Conservation (phyloP, 2,329 filamentous ascomycete genomes). For the Paecilomyces sp. region DNA sequence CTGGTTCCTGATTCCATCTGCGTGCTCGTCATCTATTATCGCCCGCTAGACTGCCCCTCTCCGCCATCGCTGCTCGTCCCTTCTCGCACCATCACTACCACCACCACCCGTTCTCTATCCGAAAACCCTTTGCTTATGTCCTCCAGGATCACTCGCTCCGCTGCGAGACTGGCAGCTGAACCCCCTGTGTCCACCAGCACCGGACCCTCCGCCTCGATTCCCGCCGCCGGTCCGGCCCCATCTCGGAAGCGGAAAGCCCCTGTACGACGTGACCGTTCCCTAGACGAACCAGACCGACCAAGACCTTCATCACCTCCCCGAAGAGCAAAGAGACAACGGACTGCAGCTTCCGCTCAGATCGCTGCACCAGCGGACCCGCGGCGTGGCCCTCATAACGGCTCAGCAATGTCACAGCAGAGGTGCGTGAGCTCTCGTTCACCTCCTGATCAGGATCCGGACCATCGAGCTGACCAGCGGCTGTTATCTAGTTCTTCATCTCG, state of each 20-base stretch:
- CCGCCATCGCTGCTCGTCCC: conserved; percentile 4
- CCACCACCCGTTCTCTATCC: conserved; percentile 3
- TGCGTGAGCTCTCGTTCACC: conserved; percentile 13
- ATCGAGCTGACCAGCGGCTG: conserved; percentile 8
- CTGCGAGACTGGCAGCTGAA: conserved; percentile 79
- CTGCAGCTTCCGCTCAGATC: conserved; percentile 43
- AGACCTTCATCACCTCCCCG: conserved; percentile 36
- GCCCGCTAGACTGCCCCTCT: neutral
- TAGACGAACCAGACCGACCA: conserved; percentile 27
- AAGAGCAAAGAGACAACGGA: conserved; percentile 66
- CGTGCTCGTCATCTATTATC: conserved; percentile 2
- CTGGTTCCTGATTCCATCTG: conserved; percentile 1
- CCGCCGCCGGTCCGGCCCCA: conserved; percentile 41
- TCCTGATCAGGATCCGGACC: conserved; percentile 6
- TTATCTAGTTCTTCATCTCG: conserved; percentile 53
- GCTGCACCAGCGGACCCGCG: conserved; percentile 37
- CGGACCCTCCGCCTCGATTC: conserved; percentile 29
- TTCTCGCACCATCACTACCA: neutral
- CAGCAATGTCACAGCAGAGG: conserved; percentile 37
- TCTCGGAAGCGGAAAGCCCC: conserved; percentile 71
- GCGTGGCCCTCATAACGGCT: conserved; percentile 24
- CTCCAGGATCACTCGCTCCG: conserved; percentile 91
- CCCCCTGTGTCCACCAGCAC: conserved; percentile 37
- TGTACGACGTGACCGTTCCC: conserved; percentile 41
- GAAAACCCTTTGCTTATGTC: conserved; percentile 68